Evolutionary conservation across 1,139 yeast species (phyloP).

Genomic region (Blastobotrys ciferrii): DNA sequence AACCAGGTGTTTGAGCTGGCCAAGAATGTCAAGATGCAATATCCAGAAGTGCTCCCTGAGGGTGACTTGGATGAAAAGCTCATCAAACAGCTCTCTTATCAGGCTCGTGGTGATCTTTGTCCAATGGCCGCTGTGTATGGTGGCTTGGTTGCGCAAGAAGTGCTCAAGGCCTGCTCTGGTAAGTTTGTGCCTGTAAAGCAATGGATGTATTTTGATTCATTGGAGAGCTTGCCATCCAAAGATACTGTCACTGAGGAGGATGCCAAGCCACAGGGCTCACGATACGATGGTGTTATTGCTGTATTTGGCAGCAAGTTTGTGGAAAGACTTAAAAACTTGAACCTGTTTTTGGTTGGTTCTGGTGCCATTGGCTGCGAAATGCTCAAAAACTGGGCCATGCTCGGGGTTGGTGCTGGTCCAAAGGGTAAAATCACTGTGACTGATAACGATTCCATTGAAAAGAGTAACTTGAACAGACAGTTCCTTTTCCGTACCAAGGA

Average conservation of each 20-base stretch:
- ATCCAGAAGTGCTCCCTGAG: conserved; percentile 57
- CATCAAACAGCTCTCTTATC: conserved; percentile 71
- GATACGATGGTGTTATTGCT: conserved; percentile 93
- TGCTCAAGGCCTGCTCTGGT: conserved; percentile 89
- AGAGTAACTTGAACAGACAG: conserved; percentile 93
- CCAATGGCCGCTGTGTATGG: conserved; percentile 89
- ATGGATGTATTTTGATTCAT: conserved; percentile 87
- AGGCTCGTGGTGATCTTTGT: conserved; percentile 89
- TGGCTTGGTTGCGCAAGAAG: conserved; percentile 96
- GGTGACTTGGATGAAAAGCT: conserved; percentile 62
- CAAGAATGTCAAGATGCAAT: conserved; percentile 56
- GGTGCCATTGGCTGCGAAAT: conserved; percentile 99
- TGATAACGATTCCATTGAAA: conserved; percentile 93
- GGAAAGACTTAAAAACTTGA: conserved; percentile 67
- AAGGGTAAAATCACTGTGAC: conserved; percentile 81
- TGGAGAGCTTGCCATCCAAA: conserved; percentile 76
- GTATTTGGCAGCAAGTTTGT: conserved; percentile 85
- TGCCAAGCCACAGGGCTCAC: conserved; percentile 70
- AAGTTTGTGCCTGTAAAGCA: conserved; percentile 90
- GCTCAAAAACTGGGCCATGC: conserved; percentile 96
- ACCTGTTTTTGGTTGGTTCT: conserved; percentile 89
- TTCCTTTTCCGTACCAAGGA: conserved; percentile 91
- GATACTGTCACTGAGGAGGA: conserved; percentile 64
- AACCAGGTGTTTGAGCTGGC: conserved; percentile 61
- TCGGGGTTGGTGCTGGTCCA: conserved; percentile 93